These are phyloP conservation scores for Crithidia brevicula DNA, from an alignment of 208 protist species.

Conservation along the genomic window DNA sequence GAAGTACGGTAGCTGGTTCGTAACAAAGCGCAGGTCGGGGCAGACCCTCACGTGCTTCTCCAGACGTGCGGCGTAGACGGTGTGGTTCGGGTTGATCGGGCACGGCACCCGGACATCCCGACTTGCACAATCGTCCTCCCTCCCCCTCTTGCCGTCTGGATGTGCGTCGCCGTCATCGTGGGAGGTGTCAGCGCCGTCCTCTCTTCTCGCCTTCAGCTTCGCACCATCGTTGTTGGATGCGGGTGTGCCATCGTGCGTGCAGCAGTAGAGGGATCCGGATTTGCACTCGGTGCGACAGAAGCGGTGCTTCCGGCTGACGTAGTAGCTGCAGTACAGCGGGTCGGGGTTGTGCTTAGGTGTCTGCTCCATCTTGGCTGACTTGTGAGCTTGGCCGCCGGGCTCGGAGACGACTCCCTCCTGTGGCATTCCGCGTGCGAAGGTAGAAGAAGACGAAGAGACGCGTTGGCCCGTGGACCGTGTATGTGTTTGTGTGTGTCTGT, in stretches of 20 bases:
- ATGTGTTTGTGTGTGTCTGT: too few relatives aligned
- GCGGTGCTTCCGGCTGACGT: constrained; percentile 65
- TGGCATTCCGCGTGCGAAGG: background rate
- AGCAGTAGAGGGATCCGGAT: constrained; percentile 54
- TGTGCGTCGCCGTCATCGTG: background rate
- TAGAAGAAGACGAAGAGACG: background rate
- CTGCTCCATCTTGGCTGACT: constrained; percentile 19
- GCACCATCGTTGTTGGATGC: background rate
- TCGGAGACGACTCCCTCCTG: background rate
- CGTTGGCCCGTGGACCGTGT: too few relatives aligned
- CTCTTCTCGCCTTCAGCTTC: background rate
- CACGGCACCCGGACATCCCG: constrained; percentile 59
- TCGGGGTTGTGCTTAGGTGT: constrained; percentile 55
- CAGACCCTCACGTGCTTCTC: constrained; percentile 73
- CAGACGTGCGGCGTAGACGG: constrained; percentile 62
- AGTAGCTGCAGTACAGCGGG: constrained; percentile 54
- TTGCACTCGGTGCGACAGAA: constrained; percentile 65
- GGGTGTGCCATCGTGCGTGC: constrained; percentile 42
- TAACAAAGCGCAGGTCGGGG: constrained; percentile 65
- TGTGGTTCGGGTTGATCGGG: constrained; percentile 83
- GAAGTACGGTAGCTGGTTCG: constrained; percentile 55
- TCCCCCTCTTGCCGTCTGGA: background rate
- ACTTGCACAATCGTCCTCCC: background rate
- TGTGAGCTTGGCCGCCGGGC: constrained; percentile 3
- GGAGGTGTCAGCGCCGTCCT: background rate